Percentiles rank a stretch among this genome's conserved stretches.
phyloP scores from a whole-genome alignment of 1,139 yeast species.

The Kodamaea suecica region DNA sequence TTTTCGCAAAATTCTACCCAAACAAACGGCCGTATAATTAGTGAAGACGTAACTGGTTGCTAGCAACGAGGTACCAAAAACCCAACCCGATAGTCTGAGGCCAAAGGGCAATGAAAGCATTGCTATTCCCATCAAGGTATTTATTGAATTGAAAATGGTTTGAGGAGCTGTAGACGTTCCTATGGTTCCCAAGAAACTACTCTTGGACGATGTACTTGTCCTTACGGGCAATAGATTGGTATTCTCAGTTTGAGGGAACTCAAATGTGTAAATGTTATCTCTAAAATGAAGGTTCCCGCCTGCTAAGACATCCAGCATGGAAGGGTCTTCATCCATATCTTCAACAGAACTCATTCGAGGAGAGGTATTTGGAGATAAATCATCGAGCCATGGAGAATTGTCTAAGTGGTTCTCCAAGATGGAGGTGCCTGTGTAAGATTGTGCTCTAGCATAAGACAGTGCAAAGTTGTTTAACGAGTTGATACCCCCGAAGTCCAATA shows the following conservation, averaged over 20 bases:
- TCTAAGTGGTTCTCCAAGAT: constrained; percentile 18
- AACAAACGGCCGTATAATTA: constrained; percentile 59
- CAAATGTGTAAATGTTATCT: constrained; percentile 8
- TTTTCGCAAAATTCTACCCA: constrained; percentile 32
- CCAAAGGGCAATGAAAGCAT: constrained; percentile 82
- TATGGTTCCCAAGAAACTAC: neutral
- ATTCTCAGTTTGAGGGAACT: constrained; percentile 10
- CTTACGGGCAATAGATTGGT: constrained; percentile 7
- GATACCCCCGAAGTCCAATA: constrained; percentile 40
- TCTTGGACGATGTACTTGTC: neutral
- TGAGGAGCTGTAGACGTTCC: constrained; percentile 67
- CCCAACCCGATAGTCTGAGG: constrained; percentile 76
- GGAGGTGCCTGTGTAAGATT: constrained; percentile 43
- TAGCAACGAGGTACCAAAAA: constrained; percentile 57
- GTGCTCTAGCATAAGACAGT: constrained; percentile 75
- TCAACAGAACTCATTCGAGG: constrained; percentile 11
- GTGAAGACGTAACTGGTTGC: constrained; percentile 60
- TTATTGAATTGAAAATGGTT: constrained; percentile 83
- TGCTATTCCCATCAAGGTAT: constrained; percentile 84
- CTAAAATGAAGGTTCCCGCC: neutral
- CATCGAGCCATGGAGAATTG: constrained; percentile 12
- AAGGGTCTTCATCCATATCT: constrained; percentile 1
- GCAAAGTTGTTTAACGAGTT: constrained; percentile 78
- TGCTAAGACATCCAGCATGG: neutral
- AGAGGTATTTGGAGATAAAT: constrained; percentile 27